Base-by-base conservation (phyloP, 2,329 filamentous ascomycete genomes). In the Diaporthe velutina region DNA sequence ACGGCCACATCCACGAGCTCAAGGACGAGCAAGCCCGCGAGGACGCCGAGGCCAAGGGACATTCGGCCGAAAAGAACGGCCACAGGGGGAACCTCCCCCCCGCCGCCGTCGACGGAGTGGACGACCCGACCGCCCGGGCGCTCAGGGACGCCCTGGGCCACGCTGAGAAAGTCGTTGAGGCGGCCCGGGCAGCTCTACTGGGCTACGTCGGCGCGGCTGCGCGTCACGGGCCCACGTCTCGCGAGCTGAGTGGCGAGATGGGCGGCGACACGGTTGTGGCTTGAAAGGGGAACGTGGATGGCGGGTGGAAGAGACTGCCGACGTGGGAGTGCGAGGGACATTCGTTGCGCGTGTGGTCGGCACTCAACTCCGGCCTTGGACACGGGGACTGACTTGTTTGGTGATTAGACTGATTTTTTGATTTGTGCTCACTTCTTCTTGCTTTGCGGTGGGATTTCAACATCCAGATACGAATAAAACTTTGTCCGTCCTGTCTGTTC, bases 211-310 rank as follows among this genome's bases (percentile, higher is more conserved):
- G 70, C 13, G 68, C 42, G 76, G 75, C 80, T 50, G 79, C 73
- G 79, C 74, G 86, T 38, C 84, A 86, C n/a, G 88, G 88, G 2
- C 83, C 86, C 64, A 88, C 88, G 48, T 89, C 87, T 79, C 82
- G 90, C 72, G 89, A 90, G 78, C 78, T 91, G 82, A 86, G 87
- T 78, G 90, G 90, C 68, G 90, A 92, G 85, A 90, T 92, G 89
- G 89, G 89, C 73, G 90, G 90, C 25, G 90, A 92, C 86, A 92
- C 90, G 55, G 42, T 67, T 4, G 55, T 58, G 25, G 70, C 42
- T 61, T 72, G 40, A 71, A 67, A n/a, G 15, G 68, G 33, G 48
- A n/a, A 0, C 7, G 61, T 15, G 8, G 13, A 30, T 12, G 25
- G 38, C 19, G 50, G 50, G 2, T 10, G 33, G 19, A n/a, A 4